These are phyloP conservation scores for Coniella lustricola DNA, from an alignment of 2,329 filamentous ascomycete genomes.

Conservation along the genomic window DNA sequence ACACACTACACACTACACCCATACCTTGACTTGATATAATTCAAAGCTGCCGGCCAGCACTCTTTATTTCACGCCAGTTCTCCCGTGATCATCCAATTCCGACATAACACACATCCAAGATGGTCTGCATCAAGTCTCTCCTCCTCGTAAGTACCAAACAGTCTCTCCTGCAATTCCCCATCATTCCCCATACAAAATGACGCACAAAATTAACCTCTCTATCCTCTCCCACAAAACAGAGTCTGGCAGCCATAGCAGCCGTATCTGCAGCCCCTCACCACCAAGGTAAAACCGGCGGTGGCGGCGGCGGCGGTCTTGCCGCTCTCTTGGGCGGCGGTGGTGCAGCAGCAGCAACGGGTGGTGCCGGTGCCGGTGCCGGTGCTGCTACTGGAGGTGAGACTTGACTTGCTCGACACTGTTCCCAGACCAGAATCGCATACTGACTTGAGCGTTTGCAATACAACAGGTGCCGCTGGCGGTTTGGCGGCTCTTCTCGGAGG, in stretches of 20 bases:
- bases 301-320: neutral
- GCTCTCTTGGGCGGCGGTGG: neutral
- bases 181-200: no score
- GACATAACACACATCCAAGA: neutral
- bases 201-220: no score
- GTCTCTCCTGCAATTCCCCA: neutral
- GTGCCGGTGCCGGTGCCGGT: neutral
- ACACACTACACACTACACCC: no score
- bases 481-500: neutral
- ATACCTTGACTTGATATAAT: no score
- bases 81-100: no score
- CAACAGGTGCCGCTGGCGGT: neutral
- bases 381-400: neutral
- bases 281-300: conserved; percentile 2
- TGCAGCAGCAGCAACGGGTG: neutral
- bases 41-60: neutral
- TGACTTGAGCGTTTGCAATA: no score
- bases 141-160: neutral
- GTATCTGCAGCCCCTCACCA: conserved; percentile 7
- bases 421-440: no score
- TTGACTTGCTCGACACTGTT: no score
- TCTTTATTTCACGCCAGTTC: neutral
- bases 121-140: conserved; percentile 8
- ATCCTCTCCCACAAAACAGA: neutral
- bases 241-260: neutral